phyloP scores from a whole-genome alignment of 108 stramenopile species.

The Conticribra weissflogii region DNA sequence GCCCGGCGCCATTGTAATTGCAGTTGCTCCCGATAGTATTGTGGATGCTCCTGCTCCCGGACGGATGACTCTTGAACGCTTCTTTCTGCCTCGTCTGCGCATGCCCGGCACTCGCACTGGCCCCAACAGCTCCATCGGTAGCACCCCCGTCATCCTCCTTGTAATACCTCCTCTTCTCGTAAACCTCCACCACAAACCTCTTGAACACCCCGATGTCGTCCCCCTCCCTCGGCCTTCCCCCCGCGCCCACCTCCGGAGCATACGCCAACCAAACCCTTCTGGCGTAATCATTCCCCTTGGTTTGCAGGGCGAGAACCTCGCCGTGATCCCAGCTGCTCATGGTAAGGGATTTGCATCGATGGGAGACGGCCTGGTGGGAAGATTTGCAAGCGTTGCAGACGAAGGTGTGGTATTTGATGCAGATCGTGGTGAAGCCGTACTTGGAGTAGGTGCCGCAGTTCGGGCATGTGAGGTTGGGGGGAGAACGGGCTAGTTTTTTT shows the following conservation, averaged over 20 bases:
- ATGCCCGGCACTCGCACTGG: not conserved
- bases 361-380: slow-evolving; percentile 88
- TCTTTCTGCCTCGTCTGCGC: no score
- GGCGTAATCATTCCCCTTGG: slow-evolving; percentile 75
- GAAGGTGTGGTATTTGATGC: slow-evolving; percentile 92
- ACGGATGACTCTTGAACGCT: no score
- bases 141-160: slow-evolving; percentile 26
- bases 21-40: no score
- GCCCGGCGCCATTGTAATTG: no score
- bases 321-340: slow-evolving; percentile 85
- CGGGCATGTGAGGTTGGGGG: slow-evolving; percentile 72
- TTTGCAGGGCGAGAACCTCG: slow-evolving; percentile 69
- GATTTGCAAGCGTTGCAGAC: slow-evolving; percentile 94
- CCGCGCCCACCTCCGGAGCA: slow-evolving; percentile 72
- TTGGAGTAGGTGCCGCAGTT: slow-evolving; percentile 86
- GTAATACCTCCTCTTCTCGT: slow-evolving; percentile 80
- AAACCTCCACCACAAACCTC: slow-evolving; percentile 78
- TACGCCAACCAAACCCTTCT: slow-evolving; percentile 78
- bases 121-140: not conserved
- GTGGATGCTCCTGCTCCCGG: no score
- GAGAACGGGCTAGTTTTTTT: slow-evolving; percentile 66
- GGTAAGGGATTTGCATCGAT: slow-evolving; percentile 92
- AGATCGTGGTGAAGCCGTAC: slow-evolving; percentile 86
- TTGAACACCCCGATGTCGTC: slow-evolving; percentile 80
- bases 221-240: slow-evolving; percentile 75